Base-by-base conservation (phyloP, 495 filamentous ascomycete genomes). In the Cercophora samala region DNA sequence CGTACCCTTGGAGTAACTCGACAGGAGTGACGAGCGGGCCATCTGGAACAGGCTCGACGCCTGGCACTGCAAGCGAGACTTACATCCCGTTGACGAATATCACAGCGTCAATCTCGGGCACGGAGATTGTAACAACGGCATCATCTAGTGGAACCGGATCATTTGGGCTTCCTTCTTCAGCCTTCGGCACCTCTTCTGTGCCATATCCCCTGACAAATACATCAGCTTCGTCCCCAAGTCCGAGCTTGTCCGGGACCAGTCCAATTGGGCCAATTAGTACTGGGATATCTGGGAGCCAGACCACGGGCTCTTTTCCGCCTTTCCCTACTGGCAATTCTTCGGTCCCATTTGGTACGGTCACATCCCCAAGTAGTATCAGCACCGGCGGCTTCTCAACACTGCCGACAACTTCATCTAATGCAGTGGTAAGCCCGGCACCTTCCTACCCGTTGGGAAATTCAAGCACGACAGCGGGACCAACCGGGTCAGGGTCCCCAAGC, bases 361-460 rank as follows among this genome's bases (percentile, higher is more conserved):
- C 25, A 11, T 23, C 56, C 42, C 25, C 64, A 13, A 64, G 60
- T 21, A 42, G 64, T 51, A 54, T 23, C 9, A 21, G 53, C n/a
- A 19, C 53, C 3, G 53, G n/a, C 18, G 6, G n/a, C n/a, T 21
- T 56, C 53, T 21, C 53, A 23, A 21, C 53, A 5, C 8, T 23
- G 15, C 53, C 53, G n/a, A 56, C 22, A 4, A 4, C 52, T 54
- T 54, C 52, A 18, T 54, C 52, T 18, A 23, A 11, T 9, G 46
- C 60, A 59, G 58, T 25, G 56, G 62, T 42, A 25, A 23, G 5
- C 63, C 32, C 4, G 3, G 17, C 1, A 51, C 26, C 19, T 32
- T 62, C 68, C 9, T 70, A 61, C 23, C 68, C 68, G 3, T n/a
- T 32, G n/a, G 62, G 59, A 1, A 69, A 66, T 24, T 63, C 60